phyloP scores from a whole-genome alignment of 257 asterid species.

The Solanum sejunctum region DNA sequence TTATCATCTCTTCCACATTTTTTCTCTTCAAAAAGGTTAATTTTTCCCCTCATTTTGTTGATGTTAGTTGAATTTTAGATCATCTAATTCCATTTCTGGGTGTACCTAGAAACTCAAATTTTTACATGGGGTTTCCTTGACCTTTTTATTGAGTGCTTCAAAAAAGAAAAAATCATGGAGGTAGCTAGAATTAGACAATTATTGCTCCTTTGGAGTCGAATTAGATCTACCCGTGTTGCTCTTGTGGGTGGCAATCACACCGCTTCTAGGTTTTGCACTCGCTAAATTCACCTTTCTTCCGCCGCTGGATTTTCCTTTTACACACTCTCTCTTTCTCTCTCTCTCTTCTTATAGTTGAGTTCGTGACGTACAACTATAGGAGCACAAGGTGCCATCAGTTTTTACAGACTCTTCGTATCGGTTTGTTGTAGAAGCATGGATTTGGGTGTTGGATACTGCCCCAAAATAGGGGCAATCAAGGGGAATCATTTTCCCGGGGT shows the following conservation, averaged over 20 bases:
- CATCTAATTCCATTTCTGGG: not conserved
- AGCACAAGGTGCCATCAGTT: not conserved
- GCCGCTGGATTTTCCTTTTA: not conserved
- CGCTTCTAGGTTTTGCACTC: constrained; percentile 75
- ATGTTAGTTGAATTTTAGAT: constrained; percentile 10
- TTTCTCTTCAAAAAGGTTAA: not conserved
- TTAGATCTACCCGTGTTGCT: constrained; percentile 35
- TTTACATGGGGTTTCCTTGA: not conserved
- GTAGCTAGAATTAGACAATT: constrained; percentile 46
- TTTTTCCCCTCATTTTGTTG: not conserved
- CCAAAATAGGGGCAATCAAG: not conserved
- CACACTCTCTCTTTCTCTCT: constrained; percentile 6
- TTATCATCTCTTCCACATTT: not conserved
- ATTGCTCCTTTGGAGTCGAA: constrained; percentile 39
- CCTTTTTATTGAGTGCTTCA: not conserved
- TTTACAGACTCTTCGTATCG: not conserved
- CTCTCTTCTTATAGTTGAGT: constrained; percentile 7
- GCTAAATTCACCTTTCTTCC: constrained; percentile 23
- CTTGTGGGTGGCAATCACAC: constrained; percentile 90
- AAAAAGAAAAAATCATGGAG: constrained; percentile 33
- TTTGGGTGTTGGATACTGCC: constrained; percentile 9
- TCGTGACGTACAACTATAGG: not conserved
- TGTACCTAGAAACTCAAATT: not conserved
- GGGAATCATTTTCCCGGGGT: constrained; percentile 4
- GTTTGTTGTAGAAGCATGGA: constrained; percentile 16